Evolutionary conservation across 805 yeast species (phyloP).

Genomic region (Metschnikowia henanensis): DNA sequence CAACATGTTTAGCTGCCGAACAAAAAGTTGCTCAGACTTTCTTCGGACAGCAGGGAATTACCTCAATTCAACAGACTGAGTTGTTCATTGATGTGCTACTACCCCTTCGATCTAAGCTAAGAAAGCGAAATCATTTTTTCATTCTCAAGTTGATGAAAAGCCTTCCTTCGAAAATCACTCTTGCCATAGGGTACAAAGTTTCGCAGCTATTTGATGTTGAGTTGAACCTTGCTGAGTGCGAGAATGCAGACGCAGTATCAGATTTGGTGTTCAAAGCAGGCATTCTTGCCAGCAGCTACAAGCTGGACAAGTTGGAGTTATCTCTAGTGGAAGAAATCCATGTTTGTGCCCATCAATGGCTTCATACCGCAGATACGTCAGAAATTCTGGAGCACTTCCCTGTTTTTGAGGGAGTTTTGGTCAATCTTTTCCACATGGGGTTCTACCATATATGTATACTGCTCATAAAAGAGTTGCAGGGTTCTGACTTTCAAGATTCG

Average conservation of each 20-base stretch:
- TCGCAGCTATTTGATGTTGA: slow-evolving; percentile 1
- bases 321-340: background rate
- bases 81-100: background rate
- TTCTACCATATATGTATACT: slow-evolving; percentile 3
- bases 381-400: background rate
- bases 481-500: background rate
- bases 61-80: background rate
- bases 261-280: slow-evolving; percentile 6
- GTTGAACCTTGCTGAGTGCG: background rate
- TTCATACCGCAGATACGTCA: background rate
- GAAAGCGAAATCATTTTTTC: background rate
- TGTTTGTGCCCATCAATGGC: slow-evolving; percentile 2
- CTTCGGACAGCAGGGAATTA: slow-evolving; percentile 4
- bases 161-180: background rate
- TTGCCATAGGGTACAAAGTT: background rate
- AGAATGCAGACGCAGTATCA: slow-evolving; percentile 1
- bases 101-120: background rate
- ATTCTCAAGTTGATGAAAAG: background rate
- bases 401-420: slow-evolving; percentile 4
- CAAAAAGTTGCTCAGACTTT: background rate
- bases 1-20: background rate
- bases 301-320: background rate
- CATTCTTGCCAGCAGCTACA: background rate
- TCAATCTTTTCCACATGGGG: slow-evolving; percentile 7
- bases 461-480: slow-evolving; percentile 1